These are phyloP conservation scores for Macrophomina pseudophaseolina DNA, from an alignment of 2,329 filamentous ascomycete genomes.

Conservation along the genomic window DNA sequence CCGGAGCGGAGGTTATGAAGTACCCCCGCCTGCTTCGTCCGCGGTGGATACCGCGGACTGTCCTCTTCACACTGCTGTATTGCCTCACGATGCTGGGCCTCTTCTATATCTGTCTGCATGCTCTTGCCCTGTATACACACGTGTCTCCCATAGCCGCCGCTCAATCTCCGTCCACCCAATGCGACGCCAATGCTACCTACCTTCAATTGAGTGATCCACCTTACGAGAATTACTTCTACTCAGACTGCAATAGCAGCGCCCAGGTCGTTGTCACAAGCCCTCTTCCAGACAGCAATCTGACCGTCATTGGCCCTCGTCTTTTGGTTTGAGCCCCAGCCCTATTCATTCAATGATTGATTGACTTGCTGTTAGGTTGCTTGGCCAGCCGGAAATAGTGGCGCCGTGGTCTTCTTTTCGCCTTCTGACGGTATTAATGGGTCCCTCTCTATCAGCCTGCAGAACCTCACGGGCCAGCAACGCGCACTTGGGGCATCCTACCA, in stretches of 20 bases:
- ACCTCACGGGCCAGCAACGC: conserved; percentile 51
- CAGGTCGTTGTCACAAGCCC: conserved; percentile 68
- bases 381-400: conserved; percentile 69
- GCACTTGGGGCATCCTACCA: conserved; percentile 56
- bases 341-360: conserved; percentile 11
- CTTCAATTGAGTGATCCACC: conserved; percentile 61
- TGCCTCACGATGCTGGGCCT: not conserved
- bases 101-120: not conserved
- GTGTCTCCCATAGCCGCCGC: not conserved
- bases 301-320: conserved; percentile 62
- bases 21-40: no score
- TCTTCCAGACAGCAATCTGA: conserved; percentile 57
- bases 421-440: conserved; percentile 59
- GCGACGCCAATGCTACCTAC: conserved; percentile 39
- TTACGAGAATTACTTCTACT: conserved; percentile 70
- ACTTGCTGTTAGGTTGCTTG: conserved; percentile 52
- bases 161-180: conserved; percentile 24
- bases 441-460: conserved; percentile 59
- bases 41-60: not conserved
- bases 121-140: not conserved
- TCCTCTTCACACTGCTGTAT: not conserved
- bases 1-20: not conserved
- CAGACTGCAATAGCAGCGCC: conserved; percentile 64
- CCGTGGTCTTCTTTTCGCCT: conserved; percentile 62
- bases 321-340: conserved; percentile 42